Percentiles rank a stretch among this genome's conserved stretches.
Evolutionary conservation across 2,329 filamentous ascomycete species (phyloP).

Genomic region (Botryotinia calthae): DNA sequence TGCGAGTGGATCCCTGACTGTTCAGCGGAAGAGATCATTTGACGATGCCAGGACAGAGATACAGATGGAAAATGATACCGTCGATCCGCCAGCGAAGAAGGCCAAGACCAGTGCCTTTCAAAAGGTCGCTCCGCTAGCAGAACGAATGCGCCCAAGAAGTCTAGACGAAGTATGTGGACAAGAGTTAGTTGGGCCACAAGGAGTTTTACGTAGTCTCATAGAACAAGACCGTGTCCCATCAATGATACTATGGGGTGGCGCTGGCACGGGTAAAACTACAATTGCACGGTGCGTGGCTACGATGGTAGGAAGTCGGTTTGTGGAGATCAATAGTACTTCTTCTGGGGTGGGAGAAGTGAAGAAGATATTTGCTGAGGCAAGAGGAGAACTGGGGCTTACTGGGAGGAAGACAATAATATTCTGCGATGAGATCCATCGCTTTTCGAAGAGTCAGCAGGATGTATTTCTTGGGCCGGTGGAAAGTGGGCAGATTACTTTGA

Average conservation of each 20-base stretch:
- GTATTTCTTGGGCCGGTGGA: slow-evolving; percentile 93
- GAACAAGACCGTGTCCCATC: slow-evolving; percentile 83
- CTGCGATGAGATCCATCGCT: slow-evolving; percentile 73
- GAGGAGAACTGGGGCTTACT: slow-evolving; percentile 73
- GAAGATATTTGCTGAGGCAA: slow-evolving; percentile 83
- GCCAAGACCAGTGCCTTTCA: slow-evolving; percentile 62
- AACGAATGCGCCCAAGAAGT: slow-evolving; percentile 83
- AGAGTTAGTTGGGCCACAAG: slow-evolving; percentile 79
- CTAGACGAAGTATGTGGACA: slow-evolving; percentile 89
- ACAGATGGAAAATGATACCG: slow-evolving; percentile 24
- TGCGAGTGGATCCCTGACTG: slow-evolving; percentile 27
- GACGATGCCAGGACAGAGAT: slow-evolving; percentile 28
- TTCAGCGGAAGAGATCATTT: slow-evolving; percentile 37
- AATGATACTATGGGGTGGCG: slow-evolving; percentile 89
- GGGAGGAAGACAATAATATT: slow-evolving; percentile 94
- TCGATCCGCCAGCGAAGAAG: slow-evolving; percentile 53
- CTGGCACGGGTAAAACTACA: slow-evolving; percentile 83
- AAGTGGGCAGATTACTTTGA: slow-evolving; percentile 82
- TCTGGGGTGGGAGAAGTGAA: slow-evolving; percentile 88
- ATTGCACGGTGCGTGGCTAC: slow-evolving; percentile 88
- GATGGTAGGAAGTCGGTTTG: slow-evolving; percentile 78
- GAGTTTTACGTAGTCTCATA: slow-evolving; percentile 83
- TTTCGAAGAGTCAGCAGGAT: slow-evolving; percentile 80
- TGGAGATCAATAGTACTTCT: slow-evolving; percentile 93
- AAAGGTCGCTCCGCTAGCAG: slow-evolving; percentile 78